Base-by-base conservation (phyloP, 2,329 filamentous ascomycete species). In the Cladosporium phlei region DNA sequence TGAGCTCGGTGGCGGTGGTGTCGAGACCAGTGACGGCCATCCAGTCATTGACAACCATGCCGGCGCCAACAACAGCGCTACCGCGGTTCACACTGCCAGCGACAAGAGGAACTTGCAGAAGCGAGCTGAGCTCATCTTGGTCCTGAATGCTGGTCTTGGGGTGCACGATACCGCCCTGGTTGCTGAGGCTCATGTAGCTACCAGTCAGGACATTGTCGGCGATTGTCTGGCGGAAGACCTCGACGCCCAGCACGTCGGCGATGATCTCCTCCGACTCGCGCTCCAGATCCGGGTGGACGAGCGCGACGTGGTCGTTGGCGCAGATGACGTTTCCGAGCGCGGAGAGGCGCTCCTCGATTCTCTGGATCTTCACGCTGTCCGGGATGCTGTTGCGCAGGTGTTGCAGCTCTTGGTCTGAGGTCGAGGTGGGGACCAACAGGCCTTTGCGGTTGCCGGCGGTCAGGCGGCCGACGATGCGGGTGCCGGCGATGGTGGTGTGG, bases 211-310 rank as follows among this genome's bases (percentile, higher is more conserved):
- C 93, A 66, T 97, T 96, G 71, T 96, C 90, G 61, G 91, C 89
- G 51, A 98, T 86, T 37, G 93, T 97, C 75, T 98, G 93, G 53
- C 88, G 76, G 73, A 93, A 94, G 9, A 93, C 87, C 68, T 94
- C 87, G 48, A 94, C 87, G 53, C 87, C 87, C 16, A 94, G 74
- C 50, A 95, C 88, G 66, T 98, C 93, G 60, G 93, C 88, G 64
- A 98, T 90, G 38, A 98, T 96, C 74, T 98, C 93, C 72, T 98
- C 93, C 12, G 90, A 96, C 75, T 98, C 93, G 52, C 91, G 86
- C 77, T 97, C 93, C 51, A 98, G 77, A 64, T 98, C 93, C 9
- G 93, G 93, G 67, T 98, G 93, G 52, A 97, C 83, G 34, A 98
- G 83, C 43, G 93, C 93, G 57, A 97, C 93, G 70, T 96, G 90